Evolutionary conservation across 2,329 filamentous ascomycete genomes (phyloP).

Genomic region (Dactylellina sp.): DNA sequence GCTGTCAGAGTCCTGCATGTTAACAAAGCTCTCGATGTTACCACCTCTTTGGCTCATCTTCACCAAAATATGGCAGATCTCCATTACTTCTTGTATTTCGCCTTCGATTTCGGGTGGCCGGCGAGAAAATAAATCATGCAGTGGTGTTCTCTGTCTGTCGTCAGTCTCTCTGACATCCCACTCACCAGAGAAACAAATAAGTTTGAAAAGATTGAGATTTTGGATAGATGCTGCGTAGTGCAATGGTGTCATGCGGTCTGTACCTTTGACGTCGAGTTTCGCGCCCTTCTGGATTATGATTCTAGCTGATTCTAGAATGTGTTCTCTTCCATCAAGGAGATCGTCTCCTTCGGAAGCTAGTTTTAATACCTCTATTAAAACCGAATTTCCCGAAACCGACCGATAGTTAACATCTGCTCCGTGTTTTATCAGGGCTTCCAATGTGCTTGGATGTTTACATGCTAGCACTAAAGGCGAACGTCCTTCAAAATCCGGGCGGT

Average conservation of each 20-base stretch:
- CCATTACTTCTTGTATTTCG: constrained; percentile 16
- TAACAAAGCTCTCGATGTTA: background rate
- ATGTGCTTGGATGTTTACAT: constrained; percentile 5
- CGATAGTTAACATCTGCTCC: constrained; percentile 15
- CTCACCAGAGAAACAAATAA: constrained; percentile 25
- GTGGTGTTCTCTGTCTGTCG: background rate
- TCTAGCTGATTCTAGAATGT: constrained; percentile 5
- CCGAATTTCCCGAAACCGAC: background rate
- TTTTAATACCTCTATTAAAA: background rate
- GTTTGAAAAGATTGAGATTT: constrained; percentile 28
- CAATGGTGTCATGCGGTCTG: background rate
- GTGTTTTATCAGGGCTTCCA: constrained; percentile 21
- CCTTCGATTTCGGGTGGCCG: background rate
- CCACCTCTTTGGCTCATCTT: constrained; percentile 7
- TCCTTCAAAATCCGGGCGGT: background rate
- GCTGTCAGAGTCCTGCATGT: constrained; percentile 9
- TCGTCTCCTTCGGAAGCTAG: background rate
- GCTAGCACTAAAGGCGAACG: background rate
- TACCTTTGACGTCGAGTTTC: background rate
- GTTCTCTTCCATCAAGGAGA: background rate
- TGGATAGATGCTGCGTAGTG: constrained; percentile 17
- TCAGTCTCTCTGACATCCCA: constrained; percentile 12
- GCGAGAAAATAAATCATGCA: constrained; percentile 13
- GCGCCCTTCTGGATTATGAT: constrained; percentile 15
- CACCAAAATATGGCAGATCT: constrained; percentile 30